phyloP scores from a whole-genome alignment of 2,329 filamentous ascomycete genomes.

The Xylariales sp. region DNA sequence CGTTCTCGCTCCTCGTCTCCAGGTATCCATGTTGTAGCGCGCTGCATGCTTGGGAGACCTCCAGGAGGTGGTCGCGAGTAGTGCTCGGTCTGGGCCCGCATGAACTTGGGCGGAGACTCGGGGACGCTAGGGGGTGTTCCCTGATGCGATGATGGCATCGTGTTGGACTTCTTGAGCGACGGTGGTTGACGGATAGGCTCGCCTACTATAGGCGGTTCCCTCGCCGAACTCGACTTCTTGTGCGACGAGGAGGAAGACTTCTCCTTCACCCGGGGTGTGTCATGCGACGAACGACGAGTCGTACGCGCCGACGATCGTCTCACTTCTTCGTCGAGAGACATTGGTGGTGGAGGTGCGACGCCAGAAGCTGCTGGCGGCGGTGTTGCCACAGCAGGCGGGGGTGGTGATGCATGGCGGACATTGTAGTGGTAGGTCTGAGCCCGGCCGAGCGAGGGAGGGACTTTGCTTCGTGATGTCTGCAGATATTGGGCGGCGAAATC shows the following conservation, averaged over 20 bases:
- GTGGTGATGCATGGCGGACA: conserved; percentile 12
- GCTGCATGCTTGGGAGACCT: conserved; percentile 2
- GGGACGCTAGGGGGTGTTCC: conserved; percentile 1
- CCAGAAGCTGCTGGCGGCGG: conserved; percentile 22
- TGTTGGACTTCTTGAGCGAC: conserved; percentile 6
- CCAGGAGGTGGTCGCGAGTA: conserved; percentile 7
- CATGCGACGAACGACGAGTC: conserved; percentile 26
- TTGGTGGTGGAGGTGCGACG: conserved; percentile 18
- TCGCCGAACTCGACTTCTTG: conserved; percentile 20
- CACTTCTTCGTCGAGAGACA: conserved; percentile 18
- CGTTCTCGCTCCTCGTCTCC: conserved; percentile 7
- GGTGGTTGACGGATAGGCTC: conserved; percentile 1
- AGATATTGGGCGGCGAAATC: conserved; percentile 25
- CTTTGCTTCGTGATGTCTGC: conserved; percentile 20
- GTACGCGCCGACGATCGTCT: conserved; percentile 20
- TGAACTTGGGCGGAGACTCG: conserved; percentile 8
- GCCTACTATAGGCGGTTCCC: not conserved
- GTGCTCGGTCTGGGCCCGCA: conserved; percentile 7
- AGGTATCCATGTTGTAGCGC: conserved; percentile 6
- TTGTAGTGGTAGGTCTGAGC: conserved; percentile 20
- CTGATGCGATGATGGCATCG: conserved; percentile 4
- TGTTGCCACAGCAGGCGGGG: conserved; percentile 23
- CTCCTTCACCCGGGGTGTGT: conserved; percentile 15
- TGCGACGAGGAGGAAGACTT: conserved; percentile 17
- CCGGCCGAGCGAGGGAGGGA: conserved; percentile 11